Conservation (phyloP, 2,329 filamentous ascomycete species). For the Didymella exigua region DNA sequence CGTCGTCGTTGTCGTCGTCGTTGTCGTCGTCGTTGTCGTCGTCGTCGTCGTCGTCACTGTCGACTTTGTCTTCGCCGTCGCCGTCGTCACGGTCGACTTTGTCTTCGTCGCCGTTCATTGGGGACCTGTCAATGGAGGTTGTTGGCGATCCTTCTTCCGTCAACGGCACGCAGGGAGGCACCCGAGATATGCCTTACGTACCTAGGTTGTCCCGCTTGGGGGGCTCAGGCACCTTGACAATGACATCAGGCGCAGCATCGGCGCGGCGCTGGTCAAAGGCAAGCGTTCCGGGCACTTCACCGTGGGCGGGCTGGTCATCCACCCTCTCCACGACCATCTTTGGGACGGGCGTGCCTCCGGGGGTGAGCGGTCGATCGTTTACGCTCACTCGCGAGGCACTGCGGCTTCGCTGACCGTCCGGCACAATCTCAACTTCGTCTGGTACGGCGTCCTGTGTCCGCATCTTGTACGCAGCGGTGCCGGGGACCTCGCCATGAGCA, state of each 20-base stretch:
- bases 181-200: conserved; percentile 57
- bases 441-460: conserved; percentile 65
- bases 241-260: conserved; percentile 64
- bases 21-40: conserved; percentile 12
- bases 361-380: conserved; percentile 54
- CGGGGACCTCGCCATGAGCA: conserved; percentile 66
- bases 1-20: conserved; percentile 13
- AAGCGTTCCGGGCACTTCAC: conserved; percentile 65
- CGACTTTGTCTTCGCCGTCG: conserved; percentile 9
- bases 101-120: conserved; percentile 51
- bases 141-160: conserved; percentile 66
- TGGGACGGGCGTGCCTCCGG: conserved; percentile 62
- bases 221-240: conserved; percentile 56
- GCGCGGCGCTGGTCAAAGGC: conserved; percentile 62
- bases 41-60: conserved; percentile 6
- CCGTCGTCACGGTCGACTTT: conserved; percentile 31
- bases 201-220: conserved; percentile 57
- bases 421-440: conserved; percentile 66
- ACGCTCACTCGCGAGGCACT: conserved; percentile 50
- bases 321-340: conserved; percentile 67
- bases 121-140: conserved; percentile 57
- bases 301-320: conserved; percentile 62
- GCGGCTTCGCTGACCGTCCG: conserved; percentile 47
- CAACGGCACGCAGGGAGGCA: conserved; percentile 61
- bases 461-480: conserved; percentile 65